Evolutionary conservation across 805 yeast genomes (phyloP), one percentile per base, ranked within the genome.

Genomic region (Yarrowia yakushimensis): DNA sequence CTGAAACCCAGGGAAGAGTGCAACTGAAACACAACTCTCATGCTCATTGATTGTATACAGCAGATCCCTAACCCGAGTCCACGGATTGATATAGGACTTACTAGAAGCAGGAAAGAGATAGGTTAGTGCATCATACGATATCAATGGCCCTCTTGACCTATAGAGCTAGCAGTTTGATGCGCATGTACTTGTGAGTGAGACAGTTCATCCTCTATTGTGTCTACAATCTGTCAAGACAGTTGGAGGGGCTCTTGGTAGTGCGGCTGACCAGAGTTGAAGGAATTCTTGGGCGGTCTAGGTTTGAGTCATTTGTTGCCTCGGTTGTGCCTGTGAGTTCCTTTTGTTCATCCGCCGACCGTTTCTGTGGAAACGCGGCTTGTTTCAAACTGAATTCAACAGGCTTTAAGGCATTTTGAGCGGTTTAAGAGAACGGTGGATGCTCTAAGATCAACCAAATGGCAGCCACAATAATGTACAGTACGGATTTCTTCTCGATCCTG

Each of bases 281-380:
- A 11, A 8, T 23, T 3, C 13, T 41, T 30, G 23, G 45, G 45
- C 45, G 17, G 45, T 41, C 23, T 43, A 43, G 30, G 52, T 45
- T 45, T 45, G 52, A 30, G 52, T 45, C 52, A 45, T 45, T 45
- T 45, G 52, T 45, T 45, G 52, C 52, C 52, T 45, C 36, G 20
- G 52, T 45, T 17, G 30, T 36, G 52, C 52, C 52, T 36, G 33
- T 43, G 50, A 9, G 33, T 43, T 28, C 34, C 50, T 17, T 39
- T 37, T 37, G 42, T 37, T 20, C 5, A n/a, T 15, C 9, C 27
- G 5, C 20, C 2, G 15, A 22, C 43, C 27, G 43, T 39, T 22
- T 22, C 43, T 23, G 13, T n/a, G 27, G 28, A 41, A 23, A 41
- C 45, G 42, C 42, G 42, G 42, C 42, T 37, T 37, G 42, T 23